Evolutionary conservation across 2,329 filamentous ascomycete genomes (phyloP).

Genomic region (Calycina herbarum): DNA sequence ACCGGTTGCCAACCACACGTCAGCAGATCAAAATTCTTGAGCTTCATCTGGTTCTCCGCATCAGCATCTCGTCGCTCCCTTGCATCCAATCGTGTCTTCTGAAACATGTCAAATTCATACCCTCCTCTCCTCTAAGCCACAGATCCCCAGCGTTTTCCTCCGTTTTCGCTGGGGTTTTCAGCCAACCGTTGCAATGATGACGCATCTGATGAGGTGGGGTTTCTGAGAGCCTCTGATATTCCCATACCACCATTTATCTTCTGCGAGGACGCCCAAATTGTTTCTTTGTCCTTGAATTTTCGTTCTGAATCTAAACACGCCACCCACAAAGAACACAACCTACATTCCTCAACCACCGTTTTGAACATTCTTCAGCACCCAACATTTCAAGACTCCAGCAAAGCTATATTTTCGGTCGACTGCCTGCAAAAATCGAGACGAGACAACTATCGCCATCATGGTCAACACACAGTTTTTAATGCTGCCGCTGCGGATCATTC

Average conservation of each 20-base stretch:
- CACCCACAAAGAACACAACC: not conserved
- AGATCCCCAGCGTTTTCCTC: not conserved
- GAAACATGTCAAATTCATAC: not conserved
- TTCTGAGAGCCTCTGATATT: too few relatives aligned
- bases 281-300: not conserved
- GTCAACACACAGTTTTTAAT: constrained; percentile 45
- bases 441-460: constrained; percentile 5
- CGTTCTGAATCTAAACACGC: not conserved
- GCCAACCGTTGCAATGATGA: not conserved
- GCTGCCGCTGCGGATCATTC: constrained; percentile 64
- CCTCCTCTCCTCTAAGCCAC: not conserved
- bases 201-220: not conserved
- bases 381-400: not conserved
- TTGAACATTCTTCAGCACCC: not conserved
- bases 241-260: not conserved
- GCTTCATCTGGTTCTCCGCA: not conserved
- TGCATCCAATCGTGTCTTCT: constrained; percentile 2
- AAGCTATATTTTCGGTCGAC: not conserved
- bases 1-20: not conserved
- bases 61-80: not conserved
- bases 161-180: not conserved
- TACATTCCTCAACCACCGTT: not conserved
- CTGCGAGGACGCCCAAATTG: not conserved
- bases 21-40: not conserved
- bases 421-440: not conserved